phyloP scores from a whole-genome alignment of 257 asterid genomes.

The Ilex asprella region DNA sequence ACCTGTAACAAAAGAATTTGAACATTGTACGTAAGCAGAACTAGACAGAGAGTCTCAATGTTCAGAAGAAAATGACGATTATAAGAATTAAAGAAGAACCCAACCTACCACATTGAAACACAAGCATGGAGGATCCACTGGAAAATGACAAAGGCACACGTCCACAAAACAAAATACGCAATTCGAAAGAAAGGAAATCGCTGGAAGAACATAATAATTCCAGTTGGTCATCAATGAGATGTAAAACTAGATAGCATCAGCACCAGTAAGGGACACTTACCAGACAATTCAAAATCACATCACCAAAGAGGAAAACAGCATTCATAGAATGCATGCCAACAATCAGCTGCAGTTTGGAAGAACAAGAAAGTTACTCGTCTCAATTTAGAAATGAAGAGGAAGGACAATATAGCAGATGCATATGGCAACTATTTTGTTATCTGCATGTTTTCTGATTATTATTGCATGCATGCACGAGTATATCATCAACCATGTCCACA shows the following conservation, averaged over 20 bases:
- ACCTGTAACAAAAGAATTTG: slow-evolving; percentile 32
- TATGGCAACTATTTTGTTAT: too few species aligned
- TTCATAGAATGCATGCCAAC: slow-evolving; percentile 68
- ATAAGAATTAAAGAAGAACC: not conserved
- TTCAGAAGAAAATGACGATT: not conserved
- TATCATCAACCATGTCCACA: not conserved
- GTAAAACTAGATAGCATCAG: not conserved
- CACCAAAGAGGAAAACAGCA: slow-evolving; percentile 63
- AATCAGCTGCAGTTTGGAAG: slow-evolving; percentile 38
- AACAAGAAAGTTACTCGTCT: not conserved
- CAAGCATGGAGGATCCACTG: slow-evolving; percentile 84
- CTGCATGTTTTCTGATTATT: too few species aligned
- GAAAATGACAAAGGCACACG: slow-evolving; percentile 55
- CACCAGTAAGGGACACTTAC: slow-evolving; percentile 22
- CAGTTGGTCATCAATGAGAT: slow-evolving; percentile 10
- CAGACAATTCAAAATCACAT: slow-evolving; percentile 50
- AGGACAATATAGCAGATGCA: not conserved
- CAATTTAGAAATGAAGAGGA: not conserved
- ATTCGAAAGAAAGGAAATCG: slow-evolving; percentile 81
- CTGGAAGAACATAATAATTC: slow-evolving; percentile 36
- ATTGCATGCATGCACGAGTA: not conserved
- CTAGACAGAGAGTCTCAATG: not conserved
- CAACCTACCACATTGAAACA: slow-evolving; percentile 44
- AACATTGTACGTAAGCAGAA: slow-evolving; percentile 1
- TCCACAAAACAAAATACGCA: slow-evolving; percentile 70